These are phyloP conservation scores for Globisporangium okanoganense DNA, from an alignment of 352 stramenopile genomes.

Conservation along the genomic window DNA sequence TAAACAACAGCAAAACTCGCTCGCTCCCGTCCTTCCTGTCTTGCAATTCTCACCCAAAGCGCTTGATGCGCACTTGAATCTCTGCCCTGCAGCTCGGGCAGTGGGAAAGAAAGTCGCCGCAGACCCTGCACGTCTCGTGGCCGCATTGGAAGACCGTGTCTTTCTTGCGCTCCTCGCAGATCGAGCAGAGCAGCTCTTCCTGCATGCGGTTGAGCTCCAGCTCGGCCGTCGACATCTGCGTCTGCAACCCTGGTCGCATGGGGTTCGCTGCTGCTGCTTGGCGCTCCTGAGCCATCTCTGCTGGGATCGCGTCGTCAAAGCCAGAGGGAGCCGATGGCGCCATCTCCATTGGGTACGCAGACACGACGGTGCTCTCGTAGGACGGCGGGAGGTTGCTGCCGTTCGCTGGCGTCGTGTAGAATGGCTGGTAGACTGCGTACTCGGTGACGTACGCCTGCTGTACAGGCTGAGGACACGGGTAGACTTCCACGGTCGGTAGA, in stretches of 20 bases:
- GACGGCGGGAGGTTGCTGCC: conserved; percentile 3
- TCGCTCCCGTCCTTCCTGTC: background rate
- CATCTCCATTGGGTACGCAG: conserved; percentile 4
- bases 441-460: conserved; percentile 22
- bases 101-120: conserved; percentile 43
- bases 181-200: conserved; percentile 59
- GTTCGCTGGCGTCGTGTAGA: conserved; percentile 11
- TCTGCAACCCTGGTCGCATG: conserved; percentile 17
- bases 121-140: conserved; percentile 72
- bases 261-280: background rate
- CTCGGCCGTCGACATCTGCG: conserved; percentile 44
- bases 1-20: background rate
- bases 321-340: conserved; percentile 13
- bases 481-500: conserved; percentile 64
- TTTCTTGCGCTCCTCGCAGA: conserved; percentile 77
- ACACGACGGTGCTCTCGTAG: background rate
- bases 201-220: conserved; percentile 59
- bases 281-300: background rate
- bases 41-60: conserved; percentile 36
- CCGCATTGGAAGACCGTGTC: conserved; percentile 83
- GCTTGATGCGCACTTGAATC: conserved; percentile 75
- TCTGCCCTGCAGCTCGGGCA: conserved; percentile 71
- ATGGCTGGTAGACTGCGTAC: conserved; percentile 29
- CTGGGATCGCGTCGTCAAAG: conserved; percentile 5
- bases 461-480: conserved; percentile 38